Conservation (phyloP, 1,139 yeast genomes). For the Chernovozyma aurita region DNA sequence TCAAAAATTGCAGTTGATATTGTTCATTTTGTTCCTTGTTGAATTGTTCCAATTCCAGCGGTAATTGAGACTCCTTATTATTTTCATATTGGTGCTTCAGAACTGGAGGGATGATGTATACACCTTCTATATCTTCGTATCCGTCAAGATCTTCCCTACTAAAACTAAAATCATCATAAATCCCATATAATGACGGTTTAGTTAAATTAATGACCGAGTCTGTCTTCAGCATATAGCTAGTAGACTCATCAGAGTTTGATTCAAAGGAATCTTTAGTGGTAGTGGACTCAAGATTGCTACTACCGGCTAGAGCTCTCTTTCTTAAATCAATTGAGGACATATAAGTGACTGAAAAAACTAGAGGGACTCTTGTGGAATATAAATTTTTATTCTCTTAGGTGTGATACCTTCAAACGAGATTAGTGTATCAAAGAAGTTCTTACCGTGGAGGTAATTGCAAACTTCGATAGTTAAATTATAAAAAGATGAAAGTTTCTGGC, state of each 20-base stretch:
- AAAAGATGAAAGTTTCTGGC: too few relatives aligned
- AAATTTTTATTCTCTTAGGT: too few relatives aligned
- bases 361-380: too few relatives aligned
- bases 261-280: not conserved
- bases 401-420: too few relatives aligned
- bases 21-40: not conserved
- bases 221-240: slow-evolving; percentile 27
- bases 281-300: not conserved
- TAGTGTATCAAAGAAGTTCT: too few relatives aligned
- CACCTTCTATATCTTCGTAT: not conserved
- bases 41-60: not conserved
- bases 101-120: slow-evolving; percentile 4
- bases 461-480: too few relatives aligned
- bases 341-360: too few relatives aligned
- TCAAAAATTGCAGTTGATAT: not conserved
- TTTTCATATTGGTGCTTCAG: slow-evolving; percentile 2
- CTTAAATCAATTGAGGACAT: slow-evolving; percentile 7
- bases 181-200: slow-evolving; percentile 45
- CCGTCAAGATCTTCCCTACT: slow-evolving; percentile 23
- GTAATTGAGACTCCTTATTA: not conserved
- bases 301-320: slow-evolving; percentile 4
- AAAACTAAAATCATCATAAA: slow-evolving; percentile 40
- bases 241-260: not conserved
- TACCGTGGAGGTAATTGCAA: too few relatives aligned
- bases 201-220: slow-evolving; percentile 46